Evolutionary conservation across 2,329 filamentous ascomycete genomes (phyloP).

Genomic region (Metarhizium anisopliae): DNA sequence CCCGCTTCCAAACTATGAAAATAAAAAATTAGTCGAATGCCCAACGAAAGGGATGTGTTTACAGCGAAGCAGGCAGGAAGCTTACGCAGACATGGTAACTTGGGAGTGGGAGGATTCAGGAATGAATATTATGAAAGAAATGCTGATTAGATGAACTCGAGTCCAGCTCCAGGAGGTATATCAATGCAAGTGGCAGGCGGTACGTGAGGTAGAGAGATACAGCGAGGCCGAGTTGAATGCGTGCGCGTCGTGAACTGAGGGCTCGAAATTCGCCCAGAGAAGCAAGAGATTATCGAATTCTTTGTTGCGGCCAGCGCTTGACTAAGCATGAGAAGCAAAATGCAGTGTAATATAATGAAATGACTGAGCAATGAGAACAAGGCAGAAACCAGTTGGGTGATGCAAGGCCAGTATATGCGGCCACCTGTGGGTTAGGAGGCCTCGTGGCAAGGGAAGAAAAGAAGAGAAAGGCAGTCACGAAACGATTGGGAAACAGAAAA

Average conservation of each 20-base stretch:
- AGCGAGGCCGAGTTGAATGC: background rate
- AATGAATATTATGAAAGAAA: background rate
- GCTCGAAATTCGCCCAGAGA: background rate
- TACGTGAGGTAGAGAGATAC: background rate
- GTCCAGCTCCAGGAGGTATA: conserved; percentile 12
- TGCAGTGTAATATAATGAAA: background rate
- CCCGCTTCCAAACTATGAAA: conserved; percentile 48
- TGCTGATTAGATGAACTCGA: conserved; percentile 5
- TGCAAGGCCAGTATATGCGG: conserved; percentile 1
- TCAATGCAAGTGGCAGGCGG: background rate
- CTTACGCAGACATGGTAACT: conserved; percentile 9
- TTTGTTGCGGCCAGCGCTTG: conserved; percentile 5
- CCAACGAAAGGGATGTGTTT: background rate
- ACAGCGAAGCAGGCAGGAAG: background rate
- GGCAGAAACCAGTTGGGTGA: background rate
- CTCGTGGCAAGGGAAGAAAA: conserved; percentile 1
- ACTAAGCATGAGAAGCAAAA: background rate
- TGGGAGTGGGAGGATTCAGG: background rate
- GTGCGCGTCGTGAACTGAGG: background rate
- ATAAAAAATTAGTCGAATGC: background rate
- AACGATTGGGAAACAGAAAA: conserved; percentile 16
- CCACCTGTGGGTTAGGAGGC: conserved; percentile 4
- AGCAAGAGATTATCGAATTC: conserved; percentile 1
- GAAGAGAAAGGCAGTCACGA: conserved; percentile 6
- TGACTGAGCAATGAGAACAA: background rate